These are phyloP conservation scores for Bassia scoparia DNA, from an alignment of 148 eudicot species.

Conservation along the genomic window DNA sequence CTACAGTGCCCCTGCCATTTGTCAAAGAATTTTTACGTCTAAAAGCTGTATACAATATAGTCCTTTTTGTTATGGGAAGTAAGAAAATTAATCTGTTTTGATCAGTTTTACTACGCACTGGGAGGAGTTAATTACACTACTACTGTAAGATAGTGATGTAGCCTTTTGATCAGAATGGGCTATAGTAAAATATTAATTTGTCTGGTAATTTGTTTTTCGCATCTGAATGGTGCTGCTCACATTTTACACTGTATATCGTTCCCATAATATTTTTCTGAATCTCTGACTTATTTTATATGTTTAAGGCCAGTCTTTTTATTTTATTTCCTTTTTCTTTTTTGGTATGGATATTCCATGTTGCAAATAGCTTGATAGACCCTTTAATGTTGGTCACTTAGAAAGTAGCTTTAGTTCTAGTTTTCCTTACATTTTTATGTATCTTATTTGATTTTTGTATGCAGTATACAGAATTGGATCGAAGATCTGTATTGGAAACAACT, in stretches of 20 bases:
- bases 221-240: background rate
- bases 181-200: too few relatives aligned
- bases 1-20: background rate
- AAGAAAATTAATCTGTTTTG: too few relatives aligned
- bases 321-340: too few relatives aligned
- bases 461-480: constrained; percentile 90
- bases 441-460: constrained; percentile 22
- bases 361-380: background rate
- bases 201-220: background rate
- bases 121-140: too few relatives aligned
- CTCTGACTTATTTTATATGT: background rate
- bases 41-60: too few relatives aligned
- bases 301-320: background rate
- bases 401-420: background rate
- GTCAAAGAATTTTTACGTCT: background rate
- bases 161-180: background rate
- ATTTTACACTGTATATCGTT: background rate
- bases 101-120: too few relatives aligned
- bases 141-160: too few relatives aligned
- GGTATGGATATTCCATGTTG: background rate
- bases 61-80: too few relatives aligned
- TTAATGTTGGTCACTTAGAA: background rate
- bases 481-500: constrained; percentile 98
- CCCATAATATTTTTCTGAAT: background rate
- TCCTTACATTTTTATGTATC: background rate